Evolutionary conservation across 768 basidiomycete species (phyloP).

Genomic region (Antrodiella citrinella): DNA sequence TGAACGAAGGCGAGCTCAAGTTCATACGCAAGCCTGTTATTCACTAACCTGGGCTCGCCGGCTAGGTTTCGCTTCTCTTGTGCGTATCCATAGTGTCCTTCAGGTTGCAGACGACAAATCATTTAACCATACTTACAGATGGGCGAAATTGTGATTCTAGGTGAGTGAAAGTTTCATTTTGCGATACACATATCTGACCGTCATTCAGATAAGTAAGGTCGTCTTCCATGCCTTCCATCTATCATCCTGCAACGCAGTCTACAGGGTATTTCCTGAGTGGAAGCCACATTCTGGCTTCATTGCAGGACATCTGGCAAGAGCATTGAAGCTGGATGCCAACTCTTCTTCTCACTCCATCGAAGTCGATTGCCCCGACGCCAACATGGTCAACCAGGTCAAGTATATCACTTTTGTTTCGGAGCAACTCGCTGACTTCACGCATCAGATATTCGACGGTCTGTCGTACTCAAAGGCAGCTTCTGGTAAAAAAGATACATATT

Average conservation of each 20-base stretch:
- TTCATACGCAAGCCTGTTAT: too few species aligned
- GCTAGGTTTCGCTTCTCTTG: too few species aligned
- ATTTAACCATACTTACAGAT: slow-evolving; percentile 34
- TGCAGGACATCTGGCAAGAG: slow-evolving; percentile 59
- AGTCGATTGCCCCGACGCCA: slow-evolving; percentile 85
- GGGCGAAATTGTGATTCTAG: slow-evolving; percentile 82
- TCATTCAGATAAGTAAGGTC: slow-evolving; percentile 38
- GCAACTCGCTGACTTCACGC: too few species aligned
- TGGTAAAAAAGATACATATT: slow-evolving; percentile 34
- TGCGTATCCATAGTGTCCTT: too few species aligned
- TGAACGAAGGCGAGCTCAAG: slow-evolving; percentile 61
- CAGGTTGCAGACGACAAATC: too few species aligned
- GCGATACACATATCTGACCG: slow-evolving; percentile 4
- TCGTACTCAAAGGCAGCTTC: slow-evolving; percentile 85
- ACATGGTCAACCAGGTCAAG: slow-evolving; percentile 69
- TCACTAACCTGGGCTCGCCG: too few species aligned
- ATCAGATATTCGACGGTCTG: slow-evolving; percentile 85
- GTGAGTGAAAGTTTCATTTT: slow-evolving; percentile 29
- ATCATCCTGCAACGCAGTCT: neutral
- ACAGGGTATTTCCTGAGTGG: slow-evolving; percentile 77
- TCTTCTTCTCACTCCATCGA: slow-evolving; percentile 90
- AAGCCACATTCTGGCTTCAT: slow-evolving; percentile 79
- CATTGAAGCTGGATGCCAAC: slow-evolving; percentile 81
- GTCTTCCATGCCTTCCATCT: neutral
- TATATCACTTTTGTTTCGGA: neutral